A percentile compares a stretch with the other conserved stretches of the same genome.
Conservation (phyloP, 2,329 filamentous ascomycete genomes). For the Diplodia seriata region DNA sequence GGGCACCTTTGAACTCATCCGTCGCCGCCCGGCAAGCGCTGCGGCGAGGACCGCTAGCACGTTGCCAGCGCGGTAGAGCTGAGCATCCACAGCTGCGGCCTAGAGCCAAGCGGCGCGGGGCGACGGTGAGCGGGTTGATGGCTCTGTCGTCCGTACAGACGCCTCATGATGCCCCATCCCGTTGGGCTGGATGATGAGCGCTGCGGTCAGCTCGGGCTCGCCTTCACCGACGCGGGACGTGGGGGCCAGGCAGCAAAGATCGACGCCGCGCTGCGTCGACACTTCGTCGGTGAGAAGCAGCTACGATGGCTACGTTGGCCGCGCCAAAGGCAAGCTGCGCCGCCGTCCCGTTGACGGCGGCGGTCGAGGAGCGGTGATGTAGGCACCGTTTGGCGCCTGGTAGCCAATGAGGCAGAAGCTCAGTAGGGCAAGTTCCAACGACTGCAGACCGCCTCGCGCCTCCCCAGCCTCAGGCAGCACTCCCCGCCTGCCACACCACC, state of each 20-base stretch:
- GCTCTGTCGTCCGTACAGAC: constrained; percentile 8
- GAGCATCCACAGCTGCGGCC: constrained; percentile 3
- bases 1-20: neutral
- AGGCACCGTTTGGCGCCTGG: neutral
- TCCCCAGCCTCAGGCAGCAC: constrained; percentile 25
- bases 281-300: constrained; percentile 14
- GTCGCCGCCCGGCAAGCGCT: neutral
- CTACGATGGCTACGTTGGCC: neutral
- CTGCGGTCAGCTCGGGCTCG: constrained; percentile 28
- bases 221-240: constrained; percentile 29
- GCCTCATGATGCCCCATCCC: constrained; percentile 19
- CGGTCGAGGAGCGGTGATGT: constrained; percentile 25
- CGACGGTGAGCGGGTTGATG: constrained; percentile 4
- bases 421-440: neutral
- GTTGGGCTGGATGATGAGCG: constrained; percentile 5
- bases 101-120: constrained; percentile 7
- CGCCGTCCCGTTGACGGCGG: neutral
- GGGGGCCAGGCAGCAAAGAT: constrained; percentile 22
- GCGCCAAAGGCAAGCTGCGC: neutral
- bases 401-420: constrained; percentile 15
- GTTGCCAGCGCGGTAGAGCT: neutral
- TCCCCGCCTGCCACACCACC: neutral
- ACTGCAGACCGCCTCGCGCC: constrained; percentile 15
- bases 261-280: neutral
- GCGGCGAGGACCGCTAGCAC: neutral